Evolutionary conservation across 2,329 filamentous ascomycete species (phyloP).

Genomic region (Tolypocladium ophioglossoides): DNA sequence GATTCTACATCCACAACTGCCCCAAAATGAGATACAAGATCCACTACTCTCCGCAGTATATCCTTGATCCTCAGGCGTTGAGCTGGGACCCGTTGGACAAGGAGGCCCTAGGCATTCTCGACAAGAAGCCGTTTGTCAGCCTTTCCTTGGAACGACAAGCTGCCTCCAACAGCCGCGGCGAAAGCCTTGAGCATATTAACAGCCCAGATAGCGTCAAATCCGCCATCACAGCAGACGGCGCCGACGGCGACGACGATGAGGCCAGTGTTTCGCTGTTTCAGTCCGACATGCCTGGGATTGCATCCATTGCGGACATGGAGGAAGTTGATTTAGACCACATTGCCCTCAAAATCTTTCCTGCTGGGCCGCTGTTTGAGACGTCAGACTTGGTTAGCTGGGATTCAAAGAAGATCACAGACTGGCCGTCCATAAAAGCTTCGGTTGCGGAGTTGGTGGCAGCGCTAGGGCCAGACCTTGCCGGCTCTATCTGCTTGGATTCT

Average conservation of each 20-base stretch:
- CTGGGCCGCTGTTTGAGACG: constrained; percentile 27
- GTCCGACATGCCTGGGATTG: constrained; percentile 57
- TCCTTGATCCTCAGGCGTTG: constrained; percentile 59
- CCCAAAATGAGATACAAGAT: constrained; percentile 81
- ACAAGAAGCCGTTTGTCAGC: constrained; percentile 46
- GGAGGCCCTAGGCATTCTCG: constrained; percentile 35
- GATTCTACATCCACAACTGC: constrained; percentile 74
- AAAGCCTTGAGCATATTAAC: not conserved
- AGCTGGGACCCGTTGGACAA: constrained; percentile 51
- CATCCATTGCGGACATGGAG: constrained; percentile 41
- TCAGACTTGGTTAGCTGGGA: constrained; percentile 52
- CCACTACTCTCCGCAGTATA: constrained; percentile 63
- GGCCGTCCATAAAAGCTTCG: constrained; percentile 44
- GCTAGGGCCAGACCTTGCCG: constrained; percentile 49
- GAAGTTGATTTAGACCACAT: constrained; percentile 49
- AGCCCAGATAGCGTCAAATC: not conserved
- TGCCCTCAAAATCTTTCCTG: constrained; percentile 36
- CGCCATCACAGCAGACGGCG: constrained; percentile 1
- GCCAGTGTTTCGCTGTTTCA: constrained; percentile 36
- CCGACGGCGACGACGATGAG: constrained; percentile 10
- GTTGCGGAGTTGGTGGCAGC: constrained; percentile 59
- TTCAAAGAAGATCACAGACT: constrained; percentile 35
- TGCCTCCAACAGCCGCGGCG: not conserved
- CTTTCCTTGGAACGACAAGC: constrained; percentile 25
- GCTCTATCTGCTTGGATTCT: constrained; percentile 44